These are phyloP conservation scores for Apostasia ramifera DNA, from an alignment of 106 monocot genomes.

Conservation along the genomic window DNA sequence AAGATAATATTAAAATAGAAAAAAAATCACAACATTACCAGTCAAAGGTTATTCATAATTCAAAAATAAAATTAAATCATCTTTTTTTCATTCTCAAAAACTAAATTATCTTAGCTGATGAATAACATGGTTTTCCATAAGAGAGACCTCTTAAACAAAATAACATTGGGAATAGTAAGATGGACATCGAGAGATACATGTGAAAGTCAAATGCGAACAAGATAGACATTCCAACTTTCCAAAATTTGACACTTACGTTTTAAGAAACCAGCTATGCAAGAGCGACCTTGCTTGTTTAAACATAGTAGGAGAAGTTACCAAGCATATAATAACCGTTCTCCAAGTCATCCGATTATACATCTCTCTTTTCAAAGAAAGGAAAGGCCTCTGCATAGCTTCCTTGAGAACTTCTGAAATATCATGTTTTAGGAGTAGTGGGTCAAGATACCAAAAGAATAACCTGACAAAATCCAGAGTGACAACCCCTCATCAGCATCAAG, in stretches of 20 bases:
- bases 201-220: too few relatives aligned
- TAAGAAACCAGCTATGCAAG: slow-evolving; percentile 82
- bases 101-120: too few relatives aligned
- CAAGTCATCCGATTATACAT: slow-evolving; percentile 45
- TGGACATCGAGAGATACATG: too few relatives aligned
- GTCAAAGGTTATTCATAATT: too few relatives aligned
- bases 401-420: slow-evolving; percentile 51
- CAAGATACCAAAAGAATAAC: slow-evolving; percentile 70
- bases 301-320: slow-evolving; percentile 63
- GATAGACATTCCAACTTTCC: too few relatives aligned
- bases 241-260: slow-evolving; percentile 52
- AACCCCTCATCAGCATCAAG: background rate
- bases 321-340: slow-evolving; percentile 50
- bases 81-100: too few relatives aligned
- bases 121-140: too few relatives aligned
- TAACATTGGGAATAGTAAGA: too few relatives aligned
- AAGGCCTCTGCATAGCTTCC: slow-evolving; percentile 54
- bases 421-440: slow-evolving; percentile 65
- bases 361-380: slow-evolving; percentile 64
- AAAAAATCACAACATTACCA: too few relatives aligned
- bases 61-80: too few relatives aligned
- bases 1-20: too few relatives aligned
- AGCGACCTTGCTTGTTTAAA: slow-evolving; percentile 49
- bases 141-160: too few relatives aligned
- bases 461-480: slow-evolving; percentile 23